Percentiles rank a stretch among this genome's conserved stretches.
Evolutionary conservation across 2,329 filamentous ascomycete genomes (phyloP).

Genomic region (Calonectria honghensis): DNA sequence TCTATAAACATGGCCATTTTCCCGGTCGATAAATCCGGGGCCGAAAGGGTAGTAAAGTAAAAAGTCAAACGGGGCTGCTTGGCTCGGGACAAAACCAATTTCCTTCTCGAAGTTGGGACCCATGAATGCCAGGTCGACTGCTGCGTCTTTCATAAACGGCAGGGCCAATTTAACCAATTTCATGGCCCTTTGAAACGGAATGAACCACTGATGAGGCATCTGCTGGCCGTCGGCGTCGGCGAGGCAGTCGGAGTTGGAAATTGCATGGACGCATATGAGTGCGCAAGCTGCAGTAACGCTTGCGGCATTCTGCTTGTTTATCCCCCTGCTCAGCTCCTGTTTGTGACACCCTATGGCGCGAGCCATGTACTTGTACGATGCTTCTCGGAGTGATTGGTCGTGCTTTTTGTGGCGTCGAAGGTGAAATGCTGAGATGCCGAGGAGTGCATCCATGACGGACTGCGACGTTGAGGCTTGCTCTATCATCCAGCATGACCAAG

Average conservation of each 20-base stretch:
- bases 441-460: slow-evolving; percentile 25
- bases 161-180: background rate
- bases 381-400: slow-evolving; percentile 16
- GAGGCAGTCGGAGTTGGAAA: background rate
- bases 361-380: slow-evolving; percentile 20
- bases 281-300: slow-evolving; percentile 9
- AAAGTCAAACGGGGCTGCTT: background rate
- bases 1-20: background rate
- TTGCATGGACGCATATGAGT: slow-evolving; percentile 13
- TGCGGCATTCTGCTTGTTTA: slow-evolving; percentile 17
- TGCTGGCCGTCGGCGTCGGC: background rate
- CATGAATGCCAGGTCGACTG: background rate
- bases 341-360: slow-evolving; percentile 26
- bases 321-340: background rate
- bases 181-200: background rate
- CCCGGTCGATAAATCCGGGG: background rate
- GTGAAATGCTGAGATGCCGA: slow-evolving; percentile 32
- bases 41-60: slow-evolving; percentile 3
- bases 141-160: background rate
- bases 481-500: slow-evolving; percentile 15
- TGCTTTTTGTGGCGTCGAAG: slow-evolving; percentile 4
- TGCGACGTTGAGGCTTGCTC: slow-evolving; percentile 8
- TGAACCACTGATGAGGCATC: slow-evolving; percentile 26
- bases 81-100: background rate
- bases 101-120: background rate